phyloP scores from a whole-genome alignment of 805 yeast genomes.

The Komagataella phaffii region DNA sequence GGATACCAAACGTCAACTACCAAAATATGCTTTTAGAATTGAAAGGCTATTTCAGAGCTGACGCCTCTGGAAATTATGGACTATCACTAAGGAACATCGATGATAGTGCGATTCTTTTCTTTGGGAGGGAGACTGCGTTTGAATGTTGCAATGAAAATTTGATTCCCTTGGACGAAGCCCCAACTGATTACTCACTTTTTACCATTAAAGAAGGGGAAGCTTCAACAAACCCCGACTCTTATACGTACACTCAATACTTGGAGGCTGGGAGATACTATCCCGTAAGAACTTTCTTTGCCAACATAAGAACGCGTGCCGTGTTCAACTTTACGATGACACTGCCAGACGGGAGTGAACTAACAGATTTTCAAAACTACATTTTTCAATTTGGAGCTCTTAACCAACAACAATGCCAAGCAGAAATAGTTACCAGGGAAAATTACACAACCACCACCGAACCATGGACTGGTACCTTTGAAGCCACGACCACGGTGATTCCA shows the following conservation, averaged over 20 bases:
- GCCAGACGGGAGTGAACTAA: background rate
- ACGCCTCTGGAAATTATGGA: background rate
- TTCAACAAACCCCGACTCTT: background rate
- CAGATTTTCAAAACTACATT: background rate
- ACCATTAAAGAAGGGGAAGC: background rate
- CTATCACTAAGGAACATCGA: background rate
- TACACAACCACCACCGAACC: background rate
- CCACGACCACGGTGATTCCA: background rate
- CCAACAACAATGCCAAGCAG: too few relatives aligned
- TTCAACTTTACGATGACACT: background rate
- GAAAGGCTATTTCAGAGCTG: background rate
- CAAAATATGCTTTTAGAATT: background rate
- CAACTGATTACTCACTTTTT: background rate
- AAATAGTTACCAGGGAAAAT: too few relatives aligned
- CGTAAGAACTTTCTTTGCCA: background rate
- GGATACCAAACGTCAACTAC: background rate
- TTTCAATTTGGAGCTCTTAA: background rate
- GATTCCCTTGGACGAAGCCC: background rate
- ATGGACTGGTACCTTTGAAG: background rate
- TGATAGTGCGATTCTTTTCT: background rate
- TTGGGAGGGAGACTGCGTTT: background rate
- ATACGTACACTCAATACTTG: background rate
- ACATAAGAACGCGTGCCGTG: background rate
- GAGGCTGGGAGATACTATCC: background rate
- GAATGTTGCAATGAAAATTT: background rate